Evolutionary conservation across 441 rosid genomes (phyloP), one percentile per base, ranked within the genome.

Genomic region (Erysimum cheiri): DNA sequence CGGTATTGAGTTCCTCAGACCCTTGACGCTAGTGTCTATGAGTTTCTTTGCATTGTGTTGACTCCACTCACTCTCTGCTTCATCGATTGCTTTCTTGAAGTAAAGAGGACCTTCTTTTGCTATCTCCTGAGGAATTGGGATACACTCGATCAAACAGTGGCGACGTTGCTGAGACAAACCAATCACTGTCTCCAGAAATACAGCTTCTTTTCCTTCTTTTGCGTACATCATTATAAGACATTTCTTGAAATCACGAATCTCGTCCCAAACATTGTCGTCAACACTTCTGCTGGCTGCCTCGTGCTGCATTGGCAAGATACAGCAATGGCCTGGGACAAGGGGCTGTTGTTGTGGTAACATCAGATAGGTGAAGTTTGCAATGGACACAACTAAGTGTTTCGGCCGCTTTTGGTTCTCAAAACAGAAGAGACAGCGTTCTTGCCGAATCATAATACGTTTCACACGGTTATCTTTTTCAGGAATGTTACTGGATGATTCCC

Each of bases 21-120:
- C 97, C 71, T 88, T 93, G 58, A 70, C 81, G 55, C 92, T 87
- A 1, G 98, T 93, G 70, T 91, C 97, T 1, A 87, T 93, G n/a
- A 93, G 88, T 81, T 83, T 93, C 84, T 91, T 93, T n/a, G 97
- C 91, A 47, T 88, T 88, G 74, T 93, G 98, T 53, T 89, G 98
- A 84, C 96, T 93, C 98, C 96, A 91, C 68, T 93, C 97, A 15
- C 92, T 95, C 72, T 93, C 97, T 0, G 98, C 98, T 80, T 93
- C 93, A 1, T 90, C 93, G 6, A 90, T 90, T 12, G 93, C 96
- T 87, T 93, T 91, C 58, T 89, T 91, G 73, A 93, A 93, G 78
- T 88, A 90, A 0, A 91, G 76, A 63, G 96, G 96, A 56, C 94
- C 98, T 66, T 87, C 81, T 62, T 80, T 82, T 19, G 98, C 98